Evolutionary conservation across 2,329 filamentous ascomycete genomes (phyloP).

Genomic region (Trichophyton schoenleinii): DNA sequence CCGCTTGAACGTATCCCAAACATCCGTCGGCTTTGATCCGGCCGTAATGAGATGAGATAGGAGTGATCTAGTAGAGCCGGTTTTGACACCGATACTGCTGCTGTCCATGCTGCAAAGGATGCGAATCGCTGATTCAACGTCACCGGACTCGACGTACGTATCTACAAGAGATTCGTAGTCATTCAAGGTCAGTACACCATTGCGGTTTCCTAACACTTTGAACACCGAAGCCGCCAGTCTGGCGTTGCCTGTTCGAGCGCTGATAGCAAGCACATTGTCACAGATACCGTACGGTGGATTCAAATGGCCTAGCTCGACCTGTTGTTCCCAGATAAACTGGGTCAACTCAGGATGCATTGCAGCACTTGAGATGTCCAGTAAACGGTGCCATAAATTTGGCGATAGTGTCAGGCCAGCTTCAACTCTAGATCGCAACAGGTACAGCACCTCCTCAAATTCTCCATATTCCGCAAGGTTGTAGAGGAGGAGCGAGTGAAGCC

Average conservation of each 20-base stretch:
- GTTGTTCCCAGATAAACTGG: slow-evolving; percentile 56
- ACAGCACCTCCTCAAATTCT: slow-evolving; percentile 65
- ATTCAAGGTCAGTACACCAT: slow-evolving; percentile 43
- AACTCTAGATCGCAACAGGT: slow-evolving; percentile 50
- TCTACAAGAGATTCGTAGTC: slow-evolving; percentile 74
- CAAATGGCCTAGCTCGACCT: slow-evolving; percentile 47
- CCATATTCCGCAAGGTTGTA: slow-evolving; percentile 58
- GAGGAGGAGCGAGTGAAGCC: slow-evolving; percentile 69
- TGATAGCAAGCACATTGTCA: slow-evolving; percentile 57
- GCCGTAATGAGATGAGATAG: slow-evolving; percentile 43
- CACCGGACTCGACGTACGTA: slow-evolving; percentile 49
- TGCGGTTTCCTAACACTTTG: slow-evolving; percentile 47
- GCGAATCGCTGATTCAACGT: slow-evolving; percentile 55
- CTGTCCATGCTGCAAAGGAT: slow-evolving; percentile 62
- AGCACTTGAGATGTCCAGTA: slow-evolving; percentile 63
- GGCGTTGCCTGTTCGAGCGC: slow-evolving; percentile 55
- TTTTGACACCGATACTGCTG: slow-evolving; percentile 45
- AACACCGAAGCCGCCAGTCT: slow-evolving; percentile 60
- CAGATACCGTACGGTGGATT: slow-evolving; percentile 53
- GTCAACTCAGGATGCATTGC: slow-evolving; percentile 52
- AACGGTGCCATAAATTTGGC: slow-evolving; percentile 52
- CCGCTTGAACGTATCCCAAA: slow-evolving; percentile 45
- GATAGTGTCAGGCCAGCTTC: slow-evolving; percentile 37
- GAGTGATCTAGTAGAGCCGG: slow-evolving; percentile 52
- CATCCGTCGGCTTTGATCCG: slow-evolving; percentile 34